phyloP scores from a whole-genome alignment of 208 protist genomes.

The Leishmania amazonensis region DNA sequence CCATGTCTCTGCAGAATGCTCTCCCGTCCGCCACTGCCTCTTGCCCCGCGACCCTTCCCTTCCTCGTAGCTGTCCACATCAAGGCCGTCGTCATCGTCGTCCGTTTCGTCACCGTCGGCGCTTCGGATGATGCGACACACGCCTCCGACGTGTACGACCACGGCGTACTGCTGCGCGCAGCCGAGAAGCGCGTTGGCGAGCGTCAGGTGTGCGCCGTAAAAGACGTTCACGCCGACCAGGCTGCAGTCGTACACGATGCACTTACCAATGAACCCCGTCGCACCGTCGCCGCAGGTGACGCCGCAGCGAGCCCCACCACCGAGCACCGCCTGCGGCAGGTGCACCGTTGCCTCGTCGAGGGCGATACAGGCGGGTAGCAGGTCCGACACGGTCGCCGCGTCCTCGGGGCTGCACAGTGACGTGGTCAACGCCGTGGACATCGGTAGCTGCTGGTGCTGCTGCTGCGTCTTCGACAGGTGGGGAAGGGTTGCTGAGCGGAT shows the following conservation, averaged over 20 bases:
- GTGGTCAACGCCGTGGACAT: background rate
- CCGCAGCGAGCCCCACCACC: constrained; percentile 59
- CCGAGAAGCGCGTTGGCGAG: constrained; percentile 37
- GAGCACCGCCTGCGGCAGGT: constrained; percentile 55
- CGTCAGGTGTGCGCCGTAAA: constrained; percentile 50
- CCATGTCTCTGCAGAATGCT: background rate
- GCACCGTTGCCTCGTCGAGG: constrained; percentile 50
- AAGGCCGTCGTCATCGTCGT: background rate
- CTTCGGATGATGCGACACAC: constrained; percentile 20
- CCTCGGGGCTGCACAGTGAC: background rate
- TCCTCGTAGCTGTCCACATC: background rate
- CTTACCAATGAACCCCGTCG: constrained; percentile 42
- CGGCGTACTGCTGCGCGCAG: constrained; percentile 34
- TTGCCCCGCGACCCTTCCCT: background rate
- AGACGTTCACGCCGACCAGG: constrained; percentile 49
- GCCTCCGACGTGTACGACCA: constrained; percentile 59
- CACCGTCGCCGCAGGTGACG: constrained; percentile 51
- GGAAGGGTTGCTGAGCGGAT: background rate
- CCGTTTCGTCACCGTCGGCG: background rate
- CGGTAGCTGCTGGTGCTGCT: background rate
- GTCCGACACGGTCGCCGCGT: constrained; percentile 16
- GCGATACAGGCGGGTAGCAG: constrained; percentile 61
- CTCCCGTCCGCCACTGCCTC: background rate
- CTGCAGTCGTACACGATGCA: constrained; percentile 50
- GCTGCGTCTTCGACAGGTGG: background rate